These are phyloP conservation scores for Rhododendron ovatum DNA, from an alignment of 148 eudicot genomes.

Conservation along the genomic window DNA sequence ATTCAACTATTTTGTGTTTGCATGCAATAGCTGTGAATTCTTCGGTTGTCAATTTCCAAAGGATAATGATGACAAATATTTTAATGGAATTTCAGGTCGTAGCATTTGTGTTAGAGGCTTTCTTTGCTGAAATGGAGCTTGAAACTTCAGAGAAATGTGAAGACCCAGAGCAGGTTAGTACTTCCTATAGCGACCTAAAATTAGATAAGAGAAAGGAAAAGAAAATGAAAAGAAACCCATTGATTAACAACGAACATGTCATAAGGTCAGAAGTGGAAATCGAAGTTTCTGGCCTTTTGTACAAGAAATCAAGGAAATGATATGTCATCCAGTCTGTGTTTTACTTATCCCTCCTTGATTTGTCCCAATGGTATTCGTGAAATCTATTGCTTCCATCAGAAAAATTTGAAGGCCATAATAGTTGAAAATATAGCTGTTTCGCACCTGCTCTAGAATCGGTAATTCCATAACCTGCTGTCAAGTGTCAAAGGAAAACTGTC, in stretches of 20 bases:
- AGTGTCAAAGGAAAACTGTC: not conserved
- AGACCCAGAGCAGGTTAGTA: slow-evolving; percentile 38
- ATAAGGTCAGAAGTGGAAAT: not conserved
- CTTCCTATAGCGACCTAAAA: not conserved
- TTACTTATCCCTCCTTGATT: not conserved
- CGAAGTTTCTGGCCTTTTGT: not conserved
- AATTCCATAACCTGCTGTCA: not conserved
- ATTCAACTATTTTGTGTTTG: not conserved
- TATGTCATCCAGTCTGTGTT: not conserved
- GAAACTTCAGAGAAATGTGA: slow-evolving; percentile 53
- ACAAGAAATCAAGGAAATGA: not conserved
- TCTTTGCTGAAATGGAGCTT: slow-evolving; percentile 87
- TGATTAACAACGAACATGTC: not conserved
- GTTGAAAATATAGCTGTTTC: not conserved
- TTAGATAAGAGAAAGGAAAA: not conserved
- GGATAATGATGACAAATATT: not conserved
- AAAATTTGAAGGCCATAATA: not conserved
- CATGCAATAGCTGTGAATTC: not conserved
- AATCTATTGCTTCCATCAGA: not conserved
- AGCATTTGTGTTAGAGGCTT: slow-evolving; percentile 96
- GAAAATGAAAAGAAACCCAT: not conserved
- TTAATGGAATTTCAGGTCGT: slow-evolving; percentile 55
- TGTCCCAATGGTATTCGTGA: not conserved
- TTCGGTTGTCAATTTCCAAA: not conserved
- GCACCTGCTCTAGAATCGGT: not conserved